These are phyloP conservation scores for Exophiala bonariae DNA, from an alignment of 2,329 filamentous ascomycete genomes.

Conservation along the genomic window DNA sequence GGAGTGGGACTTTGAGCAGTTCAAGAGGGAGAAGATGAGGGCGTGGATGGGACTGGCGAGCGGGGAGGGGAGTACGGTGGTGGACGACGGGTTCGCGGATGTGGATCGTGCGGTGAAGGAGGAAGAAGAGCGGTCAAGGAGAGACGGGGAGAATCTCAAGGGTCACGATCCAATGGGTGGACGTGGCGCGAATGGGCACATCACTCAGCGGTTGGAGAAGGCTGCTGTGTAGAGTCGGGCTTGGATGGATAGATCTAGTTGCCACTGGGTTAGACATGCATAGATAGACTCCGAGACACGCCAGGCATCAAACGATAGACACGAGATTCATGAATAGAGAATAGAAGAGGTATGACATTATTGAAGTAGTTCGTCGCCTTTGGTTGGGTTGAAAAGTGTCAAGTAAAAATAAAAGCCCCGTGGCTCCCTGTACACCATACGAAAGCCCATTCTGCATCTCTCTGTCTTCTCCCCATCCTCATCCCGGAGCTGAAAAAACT, in stretches of 20 bases:
- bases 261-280: background rate
- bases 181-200: conserved; percentile 26
- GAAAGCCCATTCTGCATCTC: conserved; percentile 6
- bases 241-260: too few species aligned
- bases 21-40: conserved; percentile 71
- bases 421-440: conserved; percentile 10
- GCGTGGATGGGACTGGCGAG: conserved; percentile 53
- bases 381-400: conserved; percentile 2
- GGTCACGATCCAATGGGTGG: conserved; percentile 26
- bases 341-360: conserved; percentile 22
- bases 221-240: conserved; percentile 15
- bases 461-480: too few species aligned
- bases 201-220: conserved; percentile 24
- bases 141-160: background rate
- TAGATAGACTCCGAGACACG: too few species aligned
- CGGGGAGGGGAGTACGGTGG: conserved; percentile 44
- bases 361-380: conserved; percentile 22
- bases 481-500: conserved; percentile 14
- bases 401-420: conserved; percentile 5
- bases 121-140: conserved; percentile 6
- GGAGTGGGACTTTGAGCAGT: conserved; percentile 89
- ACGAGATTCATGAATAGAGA: background rate
- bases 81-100: conserved; percentile 30
- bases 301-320: too few species aligned
- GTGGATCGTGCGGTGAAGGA: conserved; percentile 24